Percentiles rank a stretch among this genome's conserved stretches.
phyloP scores from a whole-genome alignment of 192 early-diverging fungal species.

The Entomortierella beljakovae region DNA sequence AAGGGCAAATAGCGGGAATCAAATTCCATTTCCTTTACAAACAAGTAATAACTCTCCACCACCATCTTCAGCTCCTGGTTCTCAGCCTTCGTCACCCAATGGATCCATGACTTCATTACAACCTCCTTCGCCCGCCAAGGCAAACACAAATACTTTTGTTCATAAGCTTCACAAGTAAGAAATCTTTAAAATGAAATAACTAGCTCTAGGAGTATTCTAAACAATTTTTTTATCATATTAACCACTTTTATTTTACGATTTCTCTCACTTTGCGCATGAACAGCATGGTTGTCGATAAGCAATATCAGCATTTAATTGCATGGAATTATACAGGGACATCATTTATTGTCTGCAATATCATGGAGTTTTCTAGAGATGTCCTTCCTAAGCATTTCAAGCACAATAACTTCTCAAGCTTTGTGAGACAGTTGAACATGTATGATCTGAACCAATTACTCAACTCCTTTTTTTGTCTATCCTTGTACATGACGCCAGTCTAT shows the following conservation, averaged over 20 bases:
- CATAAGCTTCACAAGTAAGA: constrained; percentile 69
- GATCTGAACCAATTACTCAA: constrained; percentile 11
- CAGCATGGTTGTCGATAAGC: constrained; percentile 84
- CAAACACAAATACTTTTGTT: constrained; percentile 67
- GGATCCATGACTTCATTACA: constrained; percentile 56
- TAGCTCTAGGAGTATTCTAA: no score
- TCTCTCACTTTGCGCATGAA: neutral
- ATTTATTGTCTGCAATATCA: constrained; percentile 92
- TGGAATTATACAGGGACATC: constrained; percentile 92
- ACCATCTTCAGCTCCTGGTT: constrained; percentile 49
- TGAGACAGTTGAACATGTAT: constrained; percentile 88
- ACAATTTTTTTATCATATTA: neutral
- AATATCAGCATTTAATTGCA: constrained; percentile 89
- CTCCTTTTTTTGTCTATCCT: neutral
- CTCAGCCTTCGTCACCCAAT: constrained; percentile 49
- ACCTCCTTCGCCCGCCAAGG: constrained; percentile 58
- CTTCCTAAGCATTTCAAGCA: constrained; percentile 95
- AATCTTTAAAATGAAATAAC: neutral
- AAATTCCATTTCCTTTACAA: constrained; percentile 48
- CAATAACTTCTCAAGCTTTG: constrained; percentile 93
- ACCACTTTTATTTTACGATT: neutral
- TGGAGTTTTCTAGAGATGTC: constrained; percentile 90
- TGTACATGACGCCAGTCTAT: neutral
- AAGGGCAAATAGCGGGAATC: constrained; percentile 34
- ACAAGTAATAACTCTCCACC: constrained; percentile 43